Base-by-base conservation (phyloP, 129 eudicot genomes). In the Dittrichia graveolens region DNA sequence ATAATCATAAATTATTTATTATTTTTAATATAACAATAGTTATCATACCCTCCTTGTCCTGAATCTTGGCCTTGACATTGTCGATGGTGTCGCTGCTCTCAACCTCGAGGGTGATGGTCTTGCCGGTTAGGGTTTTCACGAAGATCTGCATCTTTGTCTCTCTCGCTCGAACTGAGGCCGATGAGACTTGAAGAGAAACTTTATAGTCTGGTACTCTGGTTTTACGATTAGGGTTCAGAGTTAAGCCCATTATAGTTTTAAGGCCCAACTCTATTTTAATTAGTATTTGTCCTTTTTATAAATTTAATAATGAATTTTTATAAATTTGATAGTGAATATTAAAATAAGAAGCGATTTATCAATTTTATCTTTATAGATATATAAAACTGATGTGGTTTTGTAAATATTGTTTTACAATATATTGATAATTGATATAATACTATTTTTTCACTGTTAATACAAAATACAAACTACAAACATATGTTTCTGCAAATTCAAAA, bases 71-170 rank as follows among this genome's bases (percentile, higher is more conserved):
- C 35, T 85, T 85, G 49, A 85, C 86, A 79, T 85, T 82, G 47
- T 85, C 86, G 47, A 82, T 82, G 48, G 89, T 82, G 53, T 85
- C 86, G 63, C 82, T 75, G 70, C 78, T 72, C 65, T 85, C 90
- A 34, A 85, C 90, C 80, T 85, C 90, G 0, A 85, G 78, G 60
- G 90, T 85, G 4, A 82, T 82, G 59, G 86, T 86, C 78, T 86
- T 86, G 4, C 91, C 91, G 9, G 87, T 86, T 49, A 86, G 79
- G 81, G 91, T 82, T 77, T 86, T 86, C 79, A 86, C 91, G 65
- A 86, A 86, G 13, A 80, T 83, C 82, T 86, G 91, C 91, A 83
- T 86, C 72, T 75, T 61, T 19, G 5, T 73, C 40, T 70, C 58
- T 37, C 31, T 41, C 6, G 41, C 6, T 39, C 8, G 14, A 34